Evolutionary conservation across 1,284 basidiomycete genomes (phyloP).

Genomic region (Mycena citricolor): DNA sequence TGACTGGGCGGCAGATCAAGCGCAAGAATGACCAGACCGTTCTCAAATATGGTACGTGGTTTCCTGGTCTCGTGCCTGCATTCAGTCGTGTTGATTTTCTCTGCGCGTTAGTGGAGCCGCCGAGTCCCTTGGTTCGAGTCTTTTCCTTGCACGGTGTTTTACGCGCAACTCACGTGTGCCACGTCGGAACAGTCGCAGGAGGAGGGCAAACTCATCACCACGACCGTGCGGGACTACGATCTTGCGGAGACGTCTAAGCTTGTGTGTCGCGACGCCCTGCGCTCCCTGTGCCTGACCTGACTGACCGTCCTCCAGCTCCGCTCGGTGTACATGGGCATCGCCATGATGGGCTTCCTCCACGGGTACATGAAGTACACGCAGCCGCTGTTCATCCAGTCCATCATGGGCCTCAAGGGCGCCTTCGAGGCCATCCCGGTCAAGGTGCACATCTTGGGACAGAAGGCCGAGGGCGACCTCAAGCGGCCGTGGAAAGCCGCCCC

Average conservation of each 20-base stretch:
- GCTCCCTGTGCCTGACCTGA: slow-evolving; percentile 1
- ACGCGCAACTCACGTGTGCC: no score
- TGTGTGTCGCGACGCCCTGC: slow-evolving; percentile 43
- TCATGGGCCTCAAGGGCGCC: slow-evolving; percentile 87
- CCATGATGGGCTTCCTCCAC: slow-evolving; percentile 90
- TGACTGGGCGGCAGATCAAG: slow-evolving; percentile 64
- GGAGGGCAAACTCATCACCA: slow-evolving; percentile 82
- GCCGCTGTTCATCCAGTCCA: slow-evolving; percentile 86
- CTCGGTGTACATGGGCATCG: slow-evolving; percentile 75
- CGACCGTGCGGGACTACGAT: slow-evolving; percentile 93
- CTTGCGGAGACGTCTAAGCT: slow-evolving; percentile 84
- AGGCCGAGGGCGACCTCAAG: slow-evolving; percentile 85
- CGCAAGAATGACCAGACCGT: slow-evolving; percentile 94
- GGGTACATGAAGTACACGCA: slow-evolving; percentile 88
- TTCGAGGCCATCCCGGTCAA: slow-evolving; percentile 84
- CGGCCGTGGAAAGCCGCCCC: slow-evolving; percentile 83
- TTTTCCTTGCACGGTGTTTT: neutral
- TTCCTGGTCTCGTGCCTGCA: neutral
- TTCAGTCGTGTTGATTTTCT: neutral
- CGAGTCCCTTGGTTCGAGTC: slow-evolving; percentile 13
- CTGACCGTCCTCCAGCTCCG: slow-evolving; percentile 47
- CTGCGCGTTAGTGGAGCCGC: neutral
- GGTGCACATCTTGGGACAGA: slow-evolving; percentile 76
- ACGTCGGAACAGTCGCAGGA: slow-evolving; percentile 55
- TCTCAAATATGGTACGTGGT: slow-evolving; percentile 71